These are phyloP conservation scores for Venturia asperata DNA, from an alignment of 2,329 filamentous ascomycete genomes.

Conservation along the genomic window DNA sequence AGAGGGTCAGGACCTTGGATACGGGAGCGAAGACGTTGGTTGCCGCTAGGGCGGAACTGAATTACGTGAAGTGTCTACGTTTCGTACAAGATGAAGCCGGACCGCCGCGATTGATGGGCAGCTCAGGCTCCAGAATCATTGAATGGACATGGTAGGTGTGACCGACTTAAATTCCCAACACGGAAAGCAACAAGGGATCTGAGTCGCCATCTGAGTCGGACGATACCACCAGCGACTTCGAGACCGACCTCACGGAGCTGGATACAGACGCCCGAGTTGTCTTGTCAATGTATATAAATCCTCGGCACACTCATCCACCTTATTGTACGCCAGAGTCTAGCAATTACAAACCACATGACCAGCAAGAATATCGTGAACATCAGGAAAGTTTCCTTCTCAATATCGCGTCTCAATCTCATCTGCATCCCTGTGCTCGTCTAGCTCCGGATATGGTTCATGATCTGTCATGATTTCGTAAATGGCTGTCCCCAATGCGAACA, in stretches of 20 bases:
- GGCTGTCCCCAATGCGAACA: conserved; percentile 34
- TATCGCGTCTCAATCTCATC: conserved; percentile 24
- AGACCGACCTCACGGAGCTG: too few species aligned
- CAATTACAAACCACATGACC: conserved; percentile 28
- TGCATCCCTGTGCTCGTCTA: conserved; percentile 29
- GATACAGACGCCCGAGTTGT: too few species aligned
- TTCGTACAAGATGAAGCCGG: conserved; percentile 28
- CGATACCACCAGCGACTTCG: too few species aligned
- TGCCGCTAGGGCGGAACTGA: conserved; percentile 23
- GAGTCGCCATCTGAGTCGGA: too few species aligned
- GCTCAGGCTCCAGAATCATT: not conserved
- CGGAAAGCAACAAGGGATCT: too few species aligned
- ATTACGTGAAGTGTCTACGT: conserved; percentile 24
- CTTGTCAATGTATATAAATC: too few species aligned
- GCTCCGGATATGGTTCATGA: conserved; percentile 28
- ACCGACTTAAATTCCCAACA: too few species aligned
- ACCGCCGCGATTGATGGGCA: conserved; percentile 21
- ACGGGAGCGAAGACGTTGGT: not conserved
- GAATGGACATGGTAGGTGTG: conserved; percentile 10
- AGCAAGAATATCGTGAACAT: conserved; percentile 25
- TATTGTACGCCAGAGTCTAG: conserved; percentile 25
- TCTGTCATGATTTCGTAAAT: conserved; percentile 33
- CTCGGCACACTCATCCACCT: not conserved
- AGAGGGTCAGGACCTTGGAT: not conserved
- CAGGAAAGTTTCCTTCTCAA: conserved; percentile 26